Evolutionary conservation across 805 yeast genomes (phyloP).

Genomic region (Martiniozyma abietophila): DNA sequence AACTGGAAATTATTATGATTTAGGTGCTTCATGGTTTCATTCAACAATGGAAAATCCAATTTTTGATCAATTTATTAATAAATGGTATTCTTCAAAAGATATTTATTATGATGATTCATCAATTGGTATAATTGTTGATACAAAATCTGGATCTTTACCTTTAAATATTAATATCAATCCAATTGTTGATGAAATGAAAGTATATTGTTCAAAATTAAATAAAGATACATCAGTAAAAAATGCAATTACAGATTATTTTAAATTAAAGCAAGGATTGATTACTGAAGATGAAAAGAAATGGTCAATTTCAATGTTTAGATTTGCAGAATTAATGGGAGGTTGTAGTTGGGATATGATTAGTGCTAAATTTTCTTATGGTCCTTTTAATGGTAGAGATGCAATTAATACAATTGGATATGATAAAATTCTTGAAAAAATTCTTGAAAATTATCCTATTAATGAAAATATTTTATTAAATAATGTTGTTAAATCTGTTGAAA

Average conservation of each 20-base stretch:
- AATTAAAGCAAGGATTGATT: conserved; percentile 34
- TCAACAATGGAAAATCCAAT: conserved; percentile 61
- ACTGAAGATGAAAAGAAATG: conserved; percentile 40
- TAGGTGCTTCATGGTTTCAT: conserved; percentile 92
- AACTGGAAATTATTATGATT: conserved; percentile 38
- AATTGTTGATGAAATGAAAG: conserved; percentile 23
- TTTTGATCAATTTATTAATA: conserved; percentile 29
- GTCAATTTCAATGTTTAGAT: conserved; percentile 44
- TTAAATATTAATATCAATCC: too few relatives aligned
- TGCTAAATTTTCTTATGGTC: conserved; percentile 43
- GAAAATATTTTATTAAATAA: conserved; percentile 15
- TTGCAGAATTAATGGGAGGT: conserved; percentile 70
- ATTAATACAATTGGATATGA: conserved; percentile 49
- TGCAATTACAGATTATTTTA: conserved; percentile 38
- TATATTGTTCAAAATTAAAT: conserved; percentile 26
- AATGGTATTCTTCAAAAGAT: conserved; percentile 13
- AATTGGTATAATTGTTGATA: conserved; percentile 21
- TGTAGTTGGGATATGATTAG: conserved; percentile 56
- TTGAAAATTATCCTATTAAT: conserved; percentile 19
- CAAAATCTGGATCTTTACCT: conserved; percentile 12
- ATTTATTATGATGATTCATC: conserved; percentile 26
- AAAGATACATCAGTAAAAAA: conserved; percentile 50
- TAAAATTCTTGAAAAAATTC: conserved; percentile 21
- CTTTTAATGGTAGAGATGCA: conserved; percentile 63
- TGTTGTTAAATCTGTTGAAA: conserved; percentile 23